Evolutionary conservation across 1,284 basidiomycete genomes (phyloP), one percentile per base, ranked within the genome.

Genomic region (Farysia itapuensis): DNA sequence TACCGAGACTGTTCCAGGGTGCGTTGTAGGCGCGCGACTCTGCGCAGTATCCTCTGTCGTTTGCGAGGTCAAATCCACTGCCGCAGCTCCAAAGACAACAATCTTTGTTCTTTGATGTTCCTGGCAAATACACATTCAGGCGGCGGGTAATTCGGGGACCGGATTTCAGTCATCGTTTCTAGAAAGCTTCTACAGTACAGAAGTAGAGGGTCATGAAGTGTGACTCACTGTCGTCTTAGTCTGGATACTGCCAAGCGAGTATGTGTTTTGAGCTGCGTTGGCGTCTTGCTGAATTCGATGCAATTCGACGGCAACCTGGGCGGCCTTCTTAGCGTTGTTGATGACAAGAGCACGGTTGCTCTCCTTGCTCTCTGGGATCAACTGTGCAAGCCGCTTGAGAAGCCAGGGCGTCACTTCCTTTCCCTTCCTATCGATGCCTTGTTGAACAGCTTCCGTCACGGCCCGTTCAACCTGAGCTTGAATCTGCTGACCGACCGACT

Each of bases 391-490:
- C 15, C 93, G 84, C 46, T 83, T 82, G 22, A 99, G 81, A 11
- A 99, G 81, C 94, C 94, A 98, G 3, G 95, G 95, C 1, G 95
- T 98, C 9, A 85, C 92, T 57, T 91, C 88, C 72, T 96, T 97
- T 5, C 95, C 95, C 12, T 81, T 80, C 64, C 82, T 86, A 70
- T 84, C 87, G 37, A 96, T 81, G 0, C 92, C 91, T 60, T 86
- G 86, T 58, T 84, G 82, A 57, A 89, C 85, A 7, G 88, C 87
- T 77, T 98, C 94, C 16, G 77, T 75, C 0, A 98, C 83, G 3
- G 95, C 94, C 70, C 85, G 85, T 53, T 95, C 87, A 4, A 97
- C 89, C 0, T 86, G 84, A 20, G 80, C 74, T 77, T 97, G 92
- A 13, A 98, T 85, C 30, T 79, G 69, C 36, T 81, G 79, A 4